Evolutionary conservation across 208 protist species (phyloP), one percentile per base, ranked within the genome.

Genomic region (Trypanosoma cruzi): DNA sequence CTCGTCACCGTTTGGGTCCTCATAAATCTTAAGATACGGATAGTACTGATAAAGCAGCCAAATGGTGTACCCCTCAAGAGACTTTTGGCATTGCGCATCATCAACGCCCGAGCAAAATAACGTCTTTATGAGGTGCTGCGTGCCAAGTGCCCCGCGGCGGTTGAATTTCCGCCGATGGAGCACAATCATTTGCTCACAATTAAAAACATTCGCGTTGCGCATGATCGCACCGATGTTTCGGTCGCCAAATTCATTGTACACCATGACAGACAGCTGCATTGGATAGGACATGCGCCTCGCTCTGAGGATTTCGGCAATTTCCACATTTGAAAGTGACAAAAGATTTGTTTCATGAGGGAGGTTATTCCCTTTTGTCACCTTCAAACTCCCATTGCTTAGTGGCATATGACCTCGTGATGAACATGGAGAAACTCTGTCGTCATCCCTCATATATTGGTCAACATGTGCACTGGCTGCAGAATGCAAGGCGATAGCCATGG

Each of bases 161-260:
- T 83, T 95, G 63, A 90, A 93, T 34, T 88, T 85, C 3, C 73
- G 58, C 11, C 90, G 82, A 42, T 90, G 84, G 11, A 95, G 48
- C 2, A 95, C 68, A 46, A 84, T 71, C 31, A 93, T 65, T 52
- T 75, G 29, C 29, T 91, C 90, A 55, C 82, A 92, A 50, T 95
- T 95, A 57, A 88, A 95, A 0, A 61, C 90, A 48, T 95, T 93
- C 7, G 85, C 87, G 70, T 95, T 95, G 8, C 90, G 73, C 63
- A 93, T 85, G 7, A 92, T 79, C 0, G 90, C 90, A 24, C 90
- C 86, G 57, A 95, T 93, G 57, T 95, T 95, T 10, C 90, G 85
- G 58, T 95, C 90, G 11, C 73, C 87, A 50, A 90, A 73, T 20
- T 90, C 85, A 61, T 95, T 95, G 64, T 93, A 80, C 32, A 93